Base-by-base conservation (phyloP, 305 asterid species). In the Solanum hybrid region DNA sequence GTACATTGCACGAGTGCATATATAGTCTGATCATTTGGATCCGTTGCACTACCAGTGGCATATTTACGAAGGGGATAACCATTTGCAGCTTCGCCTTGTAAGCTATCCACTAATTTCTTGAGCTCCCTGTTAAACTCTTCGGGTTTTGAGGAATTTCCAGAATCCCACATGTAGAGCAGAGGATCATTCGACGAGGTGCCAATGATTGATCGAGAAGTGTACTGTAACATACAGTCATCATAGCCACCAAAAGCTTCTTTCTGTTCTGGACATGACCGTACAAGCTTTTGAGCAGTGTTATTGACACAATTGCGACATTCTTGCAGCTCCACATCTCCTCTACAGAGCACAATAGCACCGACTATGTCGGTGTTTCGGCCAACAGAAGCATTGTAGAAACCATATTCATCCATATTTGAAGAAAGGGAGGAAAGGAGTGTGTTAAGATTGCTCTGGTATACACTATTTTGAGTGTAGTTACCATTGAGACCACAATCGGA, bases 291-390 rank as follows among this genome's bases (percentile, higher is more conserved):
- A 5, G 86, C 78, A 6, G 86, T 32, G 31, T 77, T 76, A 7
- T 78, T 42, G 6, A 90, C 88, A 75, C 92, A 89, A n/a, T 7
- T 12, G 6, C 87, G 88, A 72, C 93, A 92, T 4, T 36, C 16
- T 27, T 87, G 22, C 0, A 14, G 34, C n/a, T 35, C 42, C 32
- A 90, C 89, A 85, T 92, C 93, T 3, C 92, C 91, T 78, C 93
- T 87, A 40, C 93, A 92, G 0, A 89, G 90, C 27, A 46, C 89
- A 5, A 87, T 71, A 4, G 87, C 90, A 36, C 86, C 42, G 22
- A 88, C 89, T 20, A 26, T 71, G 36, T 87, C 90, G 24, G 76
- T 27, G 12, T 29, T 73, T 34, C 5, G 35, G 42, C 92, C 93
- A 11, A 31, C 32, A 3, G 92, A 64, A 26, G 81, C 24, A 4